Base-by-base conservation (phyloP, 768 basidiomycete species). In the Leucosporidium scottii region DNA sequence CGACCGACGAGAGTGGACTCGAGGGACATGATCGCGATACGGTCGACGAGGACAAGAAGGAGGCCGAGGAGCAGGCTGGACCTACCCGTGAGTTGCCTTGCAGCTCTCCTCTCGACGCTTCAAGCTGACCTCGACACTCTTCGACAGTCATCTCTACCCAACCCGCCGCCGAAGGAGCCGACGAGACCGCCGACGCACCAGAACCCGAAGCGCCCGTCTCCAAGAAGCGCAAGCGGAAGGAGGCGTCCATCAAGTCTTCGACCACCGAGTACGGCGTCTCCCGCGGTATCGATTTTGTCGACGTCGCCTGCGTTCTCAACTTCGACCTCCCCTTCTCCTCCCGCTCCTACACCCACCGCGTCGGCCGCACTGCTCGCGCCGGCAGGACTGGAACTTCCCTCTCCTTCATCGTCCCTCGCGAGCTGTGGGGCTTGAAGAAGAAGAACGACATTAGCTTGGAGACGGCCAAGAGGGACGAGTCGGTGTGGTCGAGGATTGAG, bases 301-400 rank as follows among this genome's bases (percentile, higher is more conserved):
- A 96, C 72, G 96, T 98, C 64, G 86, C 93, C 15, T 97, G 93
- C 74, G 94, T 99, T 4, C 84, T 99, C 77, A 99, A 99, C 81
- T 99, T 98, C 78, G 96, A 99, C 78, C 83, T 98, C n/a, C 96
- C 96, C 1, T 81, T 85, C 1, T 87, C 91, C 0, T 83, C 90
- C 6, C 87, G 86, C 23, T 84, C 92, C 18, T 99, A 99, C 76
- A 93, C 90, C 0, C 96, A 99, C 77, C 87, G 96, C 59, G 88
- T 98, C 21, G 96, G 96, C 18, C 86, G 96, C 30, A 99, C 96
- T 0, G 96, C 96, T 20, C 90, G 96, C 27, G 96, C 94, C 0
- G 96, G 96, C 1, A 86, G 91, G 36, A 87, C 90, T 0, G 96
- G 96, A 15, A 88, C 94, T 82, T 85, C 92, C 1, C 79, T 99